Base-by-base conservation (phyloP, 2,329 filamentous ascomycete species). In the Aphanocladium album region DNA sequence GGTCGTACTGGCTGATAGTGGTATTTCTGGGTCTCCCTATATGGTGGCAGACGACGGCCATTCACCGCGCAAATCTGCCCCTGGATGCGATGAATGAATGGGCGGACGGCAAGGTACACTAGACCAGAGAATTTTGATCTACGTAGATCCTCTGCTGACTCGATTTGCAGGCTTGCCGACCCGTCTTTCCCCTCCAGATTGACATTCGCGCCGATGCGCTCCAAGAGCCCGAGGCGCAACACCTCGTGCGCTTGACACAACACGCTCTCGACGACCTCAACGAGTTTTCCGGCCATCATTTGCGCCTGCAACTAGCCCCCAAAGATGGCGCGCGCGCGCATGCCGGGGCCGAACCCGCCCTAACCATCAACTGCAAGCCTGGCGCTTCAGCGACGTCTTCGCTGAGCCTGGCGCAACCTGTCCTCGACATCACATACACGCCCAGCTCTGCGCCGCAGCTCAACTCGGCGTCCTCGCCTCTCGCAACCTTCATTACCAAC, bases 21-120 rank as follows among this genome's bases (percentile, higher is more conserved):
- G 72, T 96, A 7, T 83, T 89, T 33, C 77, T 99, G 6, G 95
- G 95, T 2, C 74, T 99, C 65, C 95, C 95, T 61, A 88, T 96
- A 83, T 99, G 95, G 95, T 96, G 91, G 87, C 87, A 87, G 73
- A 98, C 95, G 0, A 99, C 95, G 4, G 89, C 90, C 0, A 96
- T 98, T 60, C 93, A 96, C 73, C 85, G 95, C 60, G 93, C 93
- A 14, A 83, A 87, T 49, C 78, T 99, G 67, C 95, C 95, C 5
- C 74, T 97, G 66, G 83, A 89, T 70, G 83, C 87, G 59, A 99
- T 99, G 95, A 84, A 89, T 66, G 84, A 89, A 63, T 98, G 95
- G 93, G 90, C 91, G 11, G 90, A 96, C 69, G 92, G 92, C 65
- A 91, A 89, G 82, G 93, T 96, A 74, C 63, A 77, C 19, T 16